A percentile compares a stretch with the other conserved stretches of the same genome.
These are phyloP conservation scores for Nicotiana knightiana DNA, from an alignment of 257 asterid species.

Conservation along the genomic window DNA sequence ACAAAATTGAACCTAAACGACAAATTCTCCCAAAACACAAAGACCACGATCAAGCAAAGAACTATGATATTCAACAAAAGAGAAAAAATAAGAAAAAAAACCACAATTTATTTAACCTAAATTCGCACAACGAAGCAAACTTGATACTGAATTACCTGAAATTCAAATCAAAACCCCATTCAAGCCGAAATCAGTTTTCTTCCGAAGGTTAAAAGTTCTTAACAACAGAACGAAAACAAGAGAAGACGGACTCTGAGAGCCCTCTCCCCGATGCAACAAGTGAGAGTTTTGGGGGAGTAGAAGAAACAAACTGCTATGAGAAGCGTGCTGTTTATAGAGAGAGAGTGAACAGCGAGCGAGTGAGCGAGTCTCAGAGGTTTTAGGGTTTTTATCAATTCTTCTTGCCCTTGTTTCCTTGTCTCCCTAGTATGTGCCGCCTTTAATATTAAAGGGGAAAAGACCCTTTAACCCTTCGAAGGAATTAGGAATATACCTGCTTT, in stretches of 20 bases:
- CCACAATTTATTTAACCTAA: not conserved
- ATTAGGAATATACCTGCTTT: not conserved
- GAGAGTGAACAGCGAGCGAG: not conserved
- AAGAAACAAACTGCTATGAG: not conserved
- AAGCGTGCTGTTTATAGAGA: not conserved
- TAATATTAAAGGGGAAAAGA: not conserved
- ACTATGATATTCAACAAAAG: not conserved
- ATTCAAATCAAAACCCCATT: not conserved
- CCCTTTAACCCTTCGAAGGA: not conserved
- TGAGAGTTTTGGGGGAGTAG: not conserved
- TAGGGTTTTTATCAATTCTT: conserved; percentile 7
- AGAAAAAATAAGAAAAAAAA: not conserved
- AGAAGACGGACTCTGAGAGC: conserved; percentile 6
- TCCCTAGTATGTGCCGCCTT: not conserved
- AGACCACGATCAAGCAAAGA: not conserved
- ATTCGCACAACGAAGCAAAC: not conserved
- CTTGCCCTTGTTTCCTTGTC: not conserved
- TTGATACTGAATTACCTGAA: not conserved
- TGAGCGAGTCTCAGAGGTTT: not conserved
- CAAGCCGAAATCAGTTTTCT: not conserved
- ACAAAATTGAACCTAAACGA: not conserved
- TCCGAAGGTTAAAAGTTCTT: not conserved
- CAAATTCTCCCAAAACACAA: not conserved
- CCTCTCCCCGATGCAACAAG: not conserved
- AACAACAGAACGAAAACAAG: not conserved